phyloP scores from a whole-genome alignment of 1,139 yeast genomes.

The Nakaseomyces nivariensis region DNA sequence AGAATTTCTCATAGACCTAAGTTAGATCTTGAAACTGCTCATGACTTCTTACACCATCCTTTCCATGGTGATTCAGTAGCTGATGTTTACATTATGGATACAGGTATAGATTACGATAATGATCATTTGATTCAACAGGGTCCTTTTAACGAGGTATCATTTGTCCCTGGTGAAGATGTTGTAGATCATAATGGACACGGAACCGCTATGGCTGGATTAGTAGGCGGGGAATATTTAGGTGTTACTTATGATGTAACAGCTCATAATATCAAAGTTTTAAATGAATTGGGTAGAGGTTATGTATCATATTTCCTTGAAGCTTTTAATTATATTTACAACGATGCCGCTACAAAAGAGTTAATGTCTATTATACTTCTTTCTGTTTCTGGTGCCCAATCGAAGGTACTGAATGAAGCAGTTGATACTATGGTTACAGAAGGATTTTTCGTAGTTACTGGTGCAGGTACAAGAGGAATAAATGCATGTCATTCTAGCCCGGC shows the following conservation, averaged over 20 bases:
- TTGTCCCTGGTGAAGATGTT: conserved; percentile 76
- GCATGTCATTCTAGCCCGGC: conserved; percentile 84
- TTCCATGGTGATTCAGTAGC: conserved; percentile 74
- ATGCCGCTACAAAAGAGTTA: conserved; percentile 36
- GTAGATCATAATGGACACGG: conserved; percentile 88
- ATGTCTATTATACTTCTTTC: conserved; percentile 89
- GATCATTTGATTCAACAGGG: conserved; percentile 88
- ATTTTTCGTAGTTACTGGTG: conserved; percentile 77
- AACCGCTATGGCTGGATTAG: conserved; percentile 82
- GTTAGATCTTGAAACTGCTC: conserved; percentile 40
- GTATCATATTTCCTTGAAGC: conserved; percentile 78
- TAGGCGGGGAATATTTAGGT: conserved; percentile 64
- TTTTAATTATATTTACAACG: conserved; percentile 58
- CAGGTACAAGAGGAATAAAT: conserved; percentile 78
- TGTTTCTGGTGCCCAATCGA: conserved; percentile 78
- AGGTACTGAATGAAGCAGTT: conserved; percentile 71
- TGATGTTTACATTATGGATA: conserved; percentile 80
- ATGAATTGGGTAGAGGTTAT: conserved; percentile 68
- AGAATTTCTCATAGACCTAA: conserved; percentile 85
- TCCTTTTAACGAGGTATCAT: conserved; percentile 69
- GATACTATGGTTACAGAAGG: conserved; percentile 78
- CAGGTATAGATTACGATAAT: conserved; percentile 79
- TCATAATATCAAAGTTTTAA: conserved; percentile 70
- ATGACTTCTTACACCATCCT: conserved; percentile 52
- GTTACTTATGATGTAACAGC: conserved; percentile 67